A percentile compares a stretch with the other conserved stretches of the same genome.
phyloP scores from a whole-genome alignment of 1,284 basidiomycete genomes.

The Vanrija pseudolonga region DNA sequence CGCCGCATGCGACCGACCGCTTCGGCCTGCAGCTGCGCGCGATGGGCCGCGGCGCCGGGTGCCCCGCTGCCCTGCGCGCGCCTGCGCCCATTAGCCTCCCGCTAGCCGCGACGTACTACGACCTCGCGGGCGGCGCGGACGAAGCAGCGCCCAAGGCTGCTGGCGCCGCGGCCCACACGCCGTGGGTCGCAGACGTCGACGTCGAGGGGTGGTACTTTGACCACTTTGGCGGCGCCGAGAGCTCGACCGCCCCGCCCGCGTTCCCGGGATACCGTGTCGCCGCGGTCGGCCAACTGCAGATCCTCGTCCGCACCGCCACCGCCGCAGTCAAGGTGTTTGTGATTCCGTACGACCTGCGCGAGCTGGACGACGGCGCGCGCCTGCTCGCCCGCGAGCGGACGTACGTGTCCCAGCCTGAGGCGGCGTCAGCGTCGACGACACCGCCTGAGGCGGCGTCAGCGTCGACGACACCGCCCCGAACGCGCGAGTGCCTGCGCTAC shows the following conservation, averaged over 20 bases:
- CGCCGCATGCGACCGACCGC: slow-evolving; percentile 24
- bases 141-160: neutral
- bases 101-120: slow-evolving; percentile 45
- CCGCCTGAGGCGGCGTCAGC: neutral
- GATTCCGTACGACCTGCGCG: slow-evolving; percentile 53
- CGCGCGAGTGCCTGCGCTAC: slow-evolving; percentile 39
- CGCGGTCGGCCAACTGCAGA: slow-evolving; percentile 53
- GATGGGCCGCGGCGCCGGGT: slow-evolving; percentile 26
- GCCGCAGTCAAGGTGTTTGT: slow-evolving; percentile 54
- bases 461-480: neutral
- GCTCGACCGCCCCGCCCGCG: slow-evolving; percentile 24
- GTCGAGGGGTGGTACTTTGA: slow-evolving; percentile 37
- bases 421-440: neutral
- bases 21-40: slow-evolving; percentile 28
- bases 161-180: slow-evolving; percentile 31
- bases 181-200: slow-evolving; percentile 46
- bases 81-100: slow-evolving; percentile 33
- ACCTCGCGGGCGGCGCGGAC: slow-evolving; percentile 24
- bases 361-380: slow-evolving; percentile 39
- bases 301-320: slow-evolving; percentile 52
- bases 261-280: slow-evolving; percentile 55
- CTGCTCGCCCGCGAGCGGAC: slow-evolving; percentile 44
- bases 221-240: slow-evolving; percentile 2
- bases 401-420: slow-evolving; percentile 18
- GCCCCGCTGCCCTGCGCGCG: slow-evolving; percentile 29